Conservation (phyloP, 768 basidiomycete genomes). For the Mycena pura region DNA sequence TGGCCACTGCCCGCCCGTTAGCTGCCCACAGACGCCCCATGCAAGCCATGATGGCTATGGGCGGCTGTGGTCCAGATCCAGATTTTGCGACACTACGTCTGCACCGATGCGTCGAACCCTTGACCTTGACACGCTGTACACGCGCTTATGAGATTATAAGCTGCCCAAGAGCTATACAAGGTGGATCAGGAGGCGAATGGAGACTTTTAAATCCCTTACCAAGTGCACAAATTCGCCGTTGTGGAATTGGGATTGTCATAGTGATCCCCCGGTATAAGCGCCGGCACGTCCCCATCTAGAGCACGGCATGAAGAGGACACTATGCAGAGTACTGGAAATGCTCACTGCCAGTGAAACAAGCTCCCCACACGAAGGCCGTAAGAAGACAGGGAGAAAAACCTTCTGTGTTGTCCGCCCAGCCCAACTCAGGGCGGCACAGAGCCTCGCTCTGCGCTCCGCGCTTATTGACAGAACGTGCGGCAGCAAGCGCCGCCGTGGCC, state of each 20-base stretch:
- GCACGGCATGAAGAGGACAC: neutral
- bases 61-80: no score
- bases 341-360: constrained; percentile 48
- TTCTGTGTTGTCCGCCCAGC: constrained; percentile 44
- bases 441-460: constrained; percentile 27
- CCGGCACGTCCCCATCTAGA: constrained; percentile 38
- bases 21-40: no score
- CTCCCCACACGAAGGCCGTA: constrained; percentile 41
- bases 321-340: neutral
- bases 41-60: no score
- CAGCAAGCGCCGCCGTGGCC: neutral
- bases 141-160: constrained; percentile 60
- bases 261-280: constrained; percentile 14
- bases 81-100: constrained; percentile 44
- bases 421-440: constrained; percentile 36
- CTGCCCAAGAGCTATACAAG: constrained; percentile 56
- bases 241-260: constrained; percentile 34
- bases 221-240: constrained; percentile 41
- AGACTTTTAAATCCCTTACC: constrained; percentile 35
- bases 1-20: no score
- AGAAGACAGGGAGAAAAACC: constrained; percentile 43
- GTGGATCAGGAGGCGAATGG: neutral
- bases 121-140: constrained; percentile 63
- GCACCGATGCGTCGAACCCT: constrained; percentile 31
- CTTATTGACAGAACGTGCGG: neutral